Conservation (phyloP, 2,329 filamentous ascomycete genomes). For the Amylocarpus encephaloides region DNA sequence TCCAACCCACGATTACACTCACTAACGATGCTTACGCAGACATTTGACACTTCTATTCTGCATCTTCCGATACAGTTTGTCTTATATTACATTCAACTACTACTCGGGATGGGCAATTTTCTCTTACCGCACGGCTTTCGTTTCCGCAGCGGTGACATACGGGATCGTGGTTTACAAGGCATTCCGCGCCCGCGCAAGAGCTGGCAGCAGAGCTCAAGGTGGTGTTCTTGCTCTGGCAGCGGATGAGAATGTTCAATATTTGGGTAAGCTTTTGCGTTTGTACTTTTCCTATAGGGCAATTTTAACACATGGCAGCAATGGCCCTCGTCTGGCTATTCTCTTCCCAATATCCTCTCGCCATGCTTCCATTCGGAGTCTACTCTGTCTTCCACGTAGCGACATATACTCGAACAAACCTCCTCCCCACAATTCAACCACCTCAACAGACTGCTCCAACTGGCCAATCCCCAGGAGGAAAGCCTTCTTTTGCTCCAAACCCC, state of each 20-base stretch:
- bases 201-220: conserved; percentile 52
- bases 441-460: conserved; percentile 46
- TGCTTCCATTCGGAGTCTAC: conserved; percentile 94
- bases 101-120: conserved; percentile 70
- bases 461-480: conserved; percentile 51
- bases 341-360: conserved; percentile 80
- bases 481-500: conserved; percentile 43
- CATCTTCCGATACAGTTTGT: conserved; percentile 75
- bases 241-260: conserved; percentile 97
- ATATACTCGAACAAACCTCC: conserved; percentile 87
- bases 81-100: conserved; percentile 85
- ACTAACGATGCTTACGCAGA: conserved; percentile 40
- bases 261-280: conserved; percentile 55
- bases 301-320: conserved; percentile 57
- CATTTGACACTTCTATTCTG: conserved; percentile 81
- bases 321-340: conserved; percentile 91
- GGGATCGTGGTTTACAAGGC: conserved; percentile 99
- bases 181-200: conserved; percentile 76
- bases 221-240: conserved; percentile 61
- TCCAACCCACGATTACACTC: neutral
- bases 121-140: conserved; percentile 84
- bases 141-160: conserved; percentile 86
- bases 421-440: conserved; percentile 75
- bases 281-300: neutral
- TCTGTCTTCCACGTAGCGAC: conserved; percentile 98